Percentiles rank a stretch among this genome's conserved stretches.
Evolutionary conservation across 148 eudicot species (phyloP).

Genomic region (Rhododendron griersonianum): DNA sequence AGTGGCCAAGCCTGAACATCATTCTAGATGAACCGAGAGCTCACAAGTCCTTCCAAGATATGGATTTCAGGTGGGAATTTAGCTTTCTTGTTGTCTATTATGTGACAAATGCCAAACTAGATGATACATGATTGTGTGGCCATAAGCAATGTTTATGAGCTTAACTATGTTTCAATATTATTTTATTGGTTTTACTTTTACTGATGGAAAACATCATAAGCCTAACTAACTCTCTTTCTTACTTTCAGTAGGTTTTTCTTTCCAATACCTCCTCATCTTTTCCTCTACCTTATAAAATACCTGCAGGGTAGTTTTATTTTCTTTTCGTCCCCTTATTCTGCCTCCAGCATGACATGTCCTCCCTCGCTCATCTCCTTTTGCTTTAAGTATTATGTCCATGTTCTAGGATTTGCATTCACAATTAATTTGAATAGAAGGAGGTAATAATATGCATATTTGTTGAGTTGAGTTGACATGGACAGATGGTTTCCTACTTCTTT

Average conservation of each 20-base stretch:
- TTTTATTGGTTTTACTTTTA: neutral
- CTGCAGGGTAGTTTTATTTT: neutral
- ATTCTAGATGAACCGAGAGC: constrained; percentile 83
- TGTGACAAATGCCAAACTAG: neutral
- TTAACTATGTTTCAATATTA: neutral
- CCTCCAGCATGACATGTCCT: neutral
- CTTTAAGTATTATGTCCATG: neutral
- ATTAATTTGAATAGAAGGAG: neutral
- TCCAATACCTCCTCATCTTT: neutral
- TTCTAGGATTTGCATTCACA: neutral
- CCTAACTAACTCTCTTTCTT: neutral
- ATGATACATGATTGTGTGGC: neutral
- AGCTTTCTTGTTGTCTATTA: neutral
- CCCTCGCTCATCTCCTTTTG: neutral
- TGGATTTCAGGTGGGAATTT: constrained; percentile 83
- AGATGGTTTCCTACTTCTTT: neutral
- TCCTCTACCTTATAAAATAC: neutral
- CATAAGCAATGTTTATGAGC: neutral
- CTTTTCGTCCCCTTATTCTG: neutral
- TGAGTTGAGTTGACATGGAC: neutral
- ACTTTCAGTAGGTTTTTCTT: neutral
- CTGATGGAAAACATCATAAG: neutral
- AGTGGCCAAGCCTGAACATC: constrained; percentile 88
- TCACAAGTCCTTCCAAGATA: constrained; percentile 84
- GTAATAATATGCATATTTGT: neutral